Conservation (phyloP, 495 filamentous ascomycete genomes). For the Podospora comata region DNA sequence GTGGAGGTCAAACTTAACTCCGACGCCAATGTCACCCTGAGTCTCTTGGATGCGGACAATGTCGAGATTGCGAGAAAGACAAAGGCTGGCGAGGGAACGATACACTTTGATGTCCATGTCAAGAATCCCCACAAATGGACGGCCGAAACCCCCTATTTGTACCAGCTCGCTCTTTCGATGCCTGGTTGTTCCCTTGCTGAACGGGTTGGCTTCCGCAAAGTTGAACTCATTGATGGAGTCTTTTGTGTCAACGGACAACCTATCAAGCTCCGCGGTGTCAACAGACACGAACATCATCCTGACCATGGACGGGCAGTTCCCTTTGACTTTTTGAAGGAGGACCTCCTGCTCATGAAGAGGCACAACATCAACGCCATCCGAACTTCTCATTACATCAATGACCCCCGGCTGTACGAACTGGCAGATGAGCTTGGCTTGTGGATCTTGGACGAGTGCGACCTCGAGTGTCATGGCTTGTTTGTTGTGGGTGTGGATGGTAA, state of each 20-base stretch:
- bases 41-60: conserved; percentile 36
- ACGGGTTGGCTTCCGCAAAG: conserved; percentile 58
- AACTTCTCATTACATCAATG: conserved; percentile 63
- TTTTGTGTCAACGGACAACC: conserved; percentile 60
- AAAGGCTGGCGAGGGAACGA: conserved; percentile 16
- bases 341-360: conserved; percentile 62
- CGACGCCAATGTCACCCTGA: conserved; percentile 29
- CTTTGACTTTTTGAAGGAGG: conserved; percentile 50
- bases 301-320: conserved; percentile 60
- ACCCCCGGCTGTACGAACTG: conserved; percentile 59
- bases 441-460: conserved; percentile 69
- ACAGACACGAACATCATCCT: conserved; percentile 66
- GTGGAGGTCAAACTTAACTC: conserved; percentile 45
- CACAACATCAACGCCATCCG: conserved; percentile 68
- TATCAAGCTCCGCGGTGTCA: conserved; percentile 62
- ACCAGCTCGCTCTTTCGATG: conserved; percentile 45
- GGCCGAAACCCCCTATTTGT: conserved; percentile 65
- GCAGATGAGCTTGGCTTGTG: conserved; percentile 68
- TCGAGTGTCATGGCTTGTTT: conserved; percentile 69
- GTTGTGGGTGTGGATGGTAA: conserved; percentile 47
- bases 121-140: conserved; percentile 60
- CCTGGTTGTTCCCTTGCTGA: conserved; percentile 45
- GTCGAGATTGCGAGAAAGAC: conserved; percentile 25
- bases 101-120: conserved; percentile 35
- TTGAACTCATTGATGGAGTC: conserved; percentile 55